Percentiles rank a stretch among this genome's conserved stretches.
Evolutionary conservation across 2,329 filamentous ascomycete species (phyloP).

Genomic region (Penicillium polonicum): DNA sequence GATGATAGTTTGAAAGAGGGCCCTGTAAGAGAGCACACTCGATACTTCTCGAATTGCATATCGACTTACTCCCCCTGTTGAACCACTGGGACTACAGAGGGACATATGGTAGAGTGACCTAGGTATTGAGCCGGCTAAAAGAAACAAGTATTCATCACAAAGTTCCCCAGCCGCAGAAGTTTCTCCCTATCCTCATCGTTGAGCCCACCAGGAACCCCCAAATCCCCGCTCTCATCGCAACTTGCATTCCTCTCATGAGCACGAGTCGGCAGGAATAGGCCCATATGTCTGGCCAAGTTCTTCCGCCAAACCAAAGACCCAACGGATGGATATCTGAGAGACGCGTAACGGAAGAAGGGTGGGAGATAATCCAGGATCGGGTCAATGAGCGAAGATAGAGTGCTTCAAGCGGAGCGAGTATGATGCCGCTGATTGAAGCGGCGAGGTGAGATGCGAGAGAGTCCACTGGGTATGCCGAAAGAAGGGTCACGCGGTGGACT

Average conservation of each 20-base stretch:
- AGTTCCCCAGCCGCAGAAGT: conserved; percentile 42
- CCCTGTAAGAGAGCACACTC: neutral
- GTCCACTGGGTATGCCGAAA: conserved; percentile 44
- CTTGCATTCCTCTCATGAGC: conserved; percentile 40
- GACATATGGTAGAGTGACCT: neutral
- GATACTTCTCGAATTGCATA: neutral
- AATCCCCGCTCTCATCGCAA: conserved; percentile 37
- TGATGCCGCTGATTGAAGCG: conserved; percentile 36
- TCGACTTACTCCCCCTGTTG: neutral
- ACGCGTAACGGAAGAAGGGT: conserved; percentile 22
- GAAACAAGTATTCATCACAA: conserved; percentile 18
- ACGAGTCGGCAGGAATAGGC: conserved; percentile 39
- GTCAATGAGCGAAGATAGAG: conserved; percentile 43
- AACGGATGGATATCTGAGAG: conserved; percentile 34
- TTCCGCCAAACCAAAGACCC: conserved; percentile 38
- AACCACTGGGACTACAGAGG: neutral
- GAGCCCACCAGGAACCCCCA: conserved; percentile 40
- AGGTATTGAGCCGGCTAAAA: neutral
- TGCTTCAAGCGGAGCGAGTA: conserved; percentile 44
- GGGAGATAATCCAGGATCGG: conserved; percentile 35
- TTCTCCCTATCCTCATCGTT: conserved; percentile 42
- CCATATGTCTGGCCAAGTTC: conserved; percentile 29
- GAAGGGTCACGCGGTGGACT: conserved; percentile 43
- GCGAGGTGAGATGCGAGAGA: conserved; percentile 44
- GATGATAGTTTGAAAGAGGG: neutral